phyloP scores from a whole-genome alignment of 208 protist genomes.

The Naegleria lovaniensis region DNA sequence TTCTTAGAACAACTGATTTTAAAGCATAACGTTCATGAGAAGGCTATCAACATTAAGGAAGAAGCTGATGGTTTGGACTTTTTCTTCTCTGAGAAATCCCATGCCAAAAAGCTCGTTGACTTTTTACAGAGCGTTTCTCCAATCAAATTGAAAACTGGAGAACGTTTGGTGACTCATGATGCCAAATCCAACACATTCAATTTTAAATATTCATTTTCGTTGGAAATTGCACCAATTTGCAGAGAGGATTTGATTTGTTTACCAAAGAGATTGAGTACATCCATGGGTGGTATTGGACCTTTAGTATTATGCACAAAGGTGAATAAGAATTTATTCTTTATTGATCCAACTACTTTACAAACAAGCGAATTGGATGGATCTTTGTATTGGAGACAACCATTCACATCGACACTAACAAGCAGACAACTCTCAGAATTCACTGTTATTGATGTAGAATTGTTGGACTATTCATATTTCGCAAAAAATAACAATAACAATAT shows the following conservation, averaged over 20 bases:
- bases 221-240: conserved; percentile 96
- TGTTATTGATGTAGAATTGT: conserved; percentile 82
- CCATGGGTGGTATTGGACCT: conserved; percentile 75
- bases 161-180: conserved; percentile 95
- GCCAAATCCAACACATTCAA: conserved; percentile 95
- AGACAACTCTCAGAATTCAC: conserved; percentile 84
- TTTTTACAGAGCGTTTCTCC: conserved; percentile 86
- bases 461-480: conserved; percentile 65
- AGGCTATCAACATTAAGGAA: conserved; percentile 88
- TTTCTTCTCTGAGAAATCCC: conserved; percentile 88
- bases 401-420: conserved; percentile 66
- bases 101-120: conserved; percentile 92
- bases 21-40: conserved; percentile 88
- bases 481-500: conserved; percentile 38
- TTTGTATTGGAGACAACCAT: conserved; percentile 88
- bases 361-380: conserved; percentile 73
- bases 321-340: conserved; percentile 83
- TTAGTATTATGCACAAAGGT: conserved; percentile 86
- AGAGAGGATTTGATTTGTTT: conserved; percentile 85
- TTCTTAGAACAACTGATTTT: conserved; percentile 98
- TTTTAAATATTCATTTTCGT: conserved; percentile 92
- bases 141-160: conserved; percentile 51
- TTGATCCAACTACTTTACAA: conserved; percentile 89
- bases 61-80: conserved; percentile 96
- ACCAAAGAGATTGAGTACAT: conserved; percentile 71